Percentiles rank a stretch among this genome's conserved stretches.
These are phyloP conservation scores for Kandelia obovata DNA, from an alignment of 345 rosid species.

Conservation along the genomic window DNA sequence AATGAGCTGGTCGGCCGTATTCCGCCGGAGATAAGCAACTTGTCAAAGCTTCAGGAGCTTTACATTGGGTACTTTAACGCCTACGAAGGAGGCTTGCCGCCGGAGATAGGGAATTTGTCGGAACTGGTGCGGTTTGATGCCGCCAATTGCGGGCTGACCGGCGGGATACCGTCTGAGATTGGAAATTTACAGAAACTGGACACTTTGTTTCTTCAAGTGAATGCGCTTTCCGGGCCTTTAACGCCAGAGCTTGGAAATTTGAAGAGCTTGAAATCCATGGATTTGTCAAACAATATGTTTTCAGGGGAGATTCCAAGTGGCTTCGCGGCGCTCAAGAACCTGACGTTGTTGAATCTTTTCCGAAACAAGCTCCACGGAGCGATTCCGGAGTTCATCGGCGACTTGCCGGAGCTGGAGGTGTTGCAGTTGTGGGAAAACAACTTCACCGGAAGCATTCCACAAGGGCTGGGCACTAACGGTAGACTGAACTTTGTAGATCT, in stretches of 20 bases:
- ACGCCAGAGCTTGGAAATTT: constrained; percentile 58
- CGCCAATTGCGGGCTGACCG: constrained; percentile 60
- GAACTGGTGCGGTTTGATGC: constrained; percentile 62
- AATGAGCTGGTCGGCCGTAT: constrained; percentile 67
- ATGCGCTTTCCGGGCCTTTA: constrained; percentile 55
- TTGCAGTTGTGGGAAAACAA: constrained; percentile 90
- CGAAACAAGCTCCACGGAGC: constrained; percentile 78
- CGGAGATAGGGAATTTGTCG: constrained; percentile 76
- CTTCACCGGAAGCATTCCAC: constrained; percentile 74
- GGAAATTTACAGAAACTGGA: constrained; percentile 68
- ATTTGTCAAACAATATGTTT: constrained; percentile 77
- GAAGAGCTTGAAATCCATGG: constrained; percentile 72
- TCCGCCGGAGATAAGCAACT: constrained; percentile 76
- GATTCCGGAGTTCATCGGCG: constrained; percentile 77
- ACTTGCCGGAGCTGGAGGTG: constrained; percentile 69
- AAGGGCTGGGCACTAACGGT: constrained; percentile 58
- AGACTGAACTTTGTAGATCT: constrained; percentile 57
- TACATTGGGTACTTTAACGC: constrained; percentile 82
- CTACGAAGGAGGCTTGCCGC: constrained; percentile 58
- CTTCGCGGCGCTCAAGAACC: constrained; percentile 55
- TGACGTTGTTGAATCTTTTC: constrained; percentile 72
- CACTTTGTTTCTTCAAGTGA: constrained; percentile 82
- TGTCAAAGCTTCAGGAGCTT: constrained; percentile 54
- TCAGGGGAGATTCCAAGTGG: constrained; percentile 67
- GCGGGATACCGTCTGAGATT: constrained; percentile 63